A percentile compares a stretch with the other conserved stretches of the same genome.
These are phyloP conservation scores for Leptographium radiaticola DNA, from an alignment of 2,329 filamentous ascomycete species.

Conservation along the genomic window DNA sequence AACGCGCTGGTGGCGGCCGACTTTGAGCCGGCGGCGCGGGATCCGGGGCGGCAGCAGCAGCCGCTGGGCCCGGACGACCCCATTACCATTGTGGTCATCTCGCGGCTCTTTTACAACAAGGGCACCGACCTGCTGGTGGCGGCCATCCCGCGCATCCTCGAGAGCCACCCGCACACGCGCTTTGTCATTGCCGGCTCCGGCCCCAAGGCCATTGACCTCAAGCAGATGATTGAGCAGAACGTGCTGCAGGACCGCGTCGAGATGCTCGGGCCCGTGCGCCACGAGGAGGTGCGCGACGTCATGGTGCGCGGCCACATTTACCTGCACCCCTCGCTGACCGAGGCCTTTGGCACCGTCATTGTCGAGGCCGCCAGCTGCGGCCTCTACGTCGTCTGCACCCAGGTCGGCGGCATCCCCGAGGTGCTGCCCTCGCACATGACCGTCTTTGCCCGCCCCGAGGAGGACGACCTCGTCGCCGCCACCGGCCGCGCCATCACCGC, in stretches of 20 bases:
- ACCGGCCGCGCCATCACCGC: constrained; percentile 82
- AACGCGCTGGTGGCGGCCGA: constrained; percentile 96
- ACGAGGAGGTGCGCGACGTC: constrained; percentile 93
- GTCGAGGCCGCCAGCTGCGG: constrained; percentile 95
- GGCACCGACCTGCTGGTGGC: constrained; percentile 95
- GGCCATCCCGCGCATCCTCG: constrained; percentile 83
- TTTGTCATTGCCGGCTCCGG: constrained; percentile 96
- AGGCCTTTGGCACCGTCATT: constrained; percentile 95
- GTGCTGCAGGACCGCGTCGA: constrained; percentile 88
- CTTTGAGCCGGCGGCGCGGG: constrained; percentile 51
- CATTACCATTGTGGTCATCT: constrained; percentile 95
- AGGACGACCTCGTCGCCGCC: constrained; percentile 83
- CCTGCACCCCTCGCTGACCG: constrained; percentile 84
- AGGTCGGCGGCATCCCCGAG: constrained; percentile 92
- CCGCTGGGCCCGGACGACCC: constrained; percentile 69
- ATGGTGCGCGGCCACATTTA: constrained; percentile 98
- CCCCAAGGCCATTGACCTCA: constrained; percentile 91
- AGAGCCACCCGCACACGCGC: constrained; percentile 79
- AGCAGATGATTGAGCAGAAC: constrained; percentile 95
- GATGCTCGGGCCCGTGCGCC: constrained; percentile 80
- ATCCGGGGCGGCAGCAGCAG: constrained; percentile 37
- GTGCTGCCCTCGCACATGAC: constrained; percentile 96
- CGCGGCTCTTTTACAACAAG: constrained; percentile 96
- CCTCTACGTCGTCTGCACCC: constrained; percentile 90
- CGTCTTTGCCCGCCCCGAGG: constrained; percentile 89